phyloP scores from a whole-genome alignment of 2,329 filamentous ascomycete species.

The Didymella pinodella region DNA sequence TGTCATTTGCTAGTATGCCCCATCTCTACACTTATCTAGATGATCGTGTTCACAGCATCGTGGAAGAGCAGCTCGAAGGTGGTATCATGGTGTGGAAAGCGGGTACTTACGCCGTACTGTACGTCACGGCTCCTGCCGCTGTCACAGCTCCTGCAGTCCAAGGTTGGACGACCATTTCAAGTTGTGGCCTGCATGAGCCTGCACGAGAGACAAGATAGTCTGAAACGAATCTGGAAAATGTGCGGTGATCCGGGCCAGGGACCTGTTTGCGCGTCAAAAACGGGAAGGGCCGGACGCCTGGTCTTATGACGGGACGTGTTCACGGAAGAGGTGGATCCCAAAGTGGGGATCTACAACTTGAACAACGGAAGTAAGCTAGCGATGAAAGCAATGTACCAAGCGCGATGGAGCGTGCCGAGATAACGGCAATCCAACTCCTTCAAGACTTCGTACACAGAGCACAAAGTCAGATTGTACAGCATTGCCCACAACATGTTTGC shows the following conservation, averaged over 20 bases:
- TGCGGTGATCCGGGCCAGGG: not conserved
- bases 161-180: not conserved
- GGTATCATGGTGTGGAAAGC: not conserved
- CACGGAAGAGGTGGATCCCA: not conserved
- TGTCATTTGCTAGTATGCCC: not conserved
- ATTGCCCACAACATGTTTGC: not conserved
- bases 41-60: not conserved
- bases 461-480: not conserved
- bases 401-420: not conserved
- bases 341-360: not conserved
- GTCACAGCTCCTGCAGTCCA: not conserved
- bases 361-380: constrained; percentile 1
- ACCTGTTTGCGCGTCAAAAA: not conserved
- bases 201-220: not conserved
- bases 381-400: not conserved
- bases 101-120: not conserved
- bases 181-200: not conserved
- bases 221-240: not conserved
- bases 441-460: not conserved
- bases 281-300: not conserved
- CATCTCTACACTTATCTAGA: not conserved
- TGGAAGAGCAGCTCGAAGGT: not conserved
- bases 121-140: not conserved
- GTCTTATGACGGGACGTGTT: not conserved
- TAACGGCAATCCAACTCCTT: not conserved